Base-by-base conservation (phyloP, 2,329 filamentous ascomycete species). In the Escovopsis sp. region DNA sequence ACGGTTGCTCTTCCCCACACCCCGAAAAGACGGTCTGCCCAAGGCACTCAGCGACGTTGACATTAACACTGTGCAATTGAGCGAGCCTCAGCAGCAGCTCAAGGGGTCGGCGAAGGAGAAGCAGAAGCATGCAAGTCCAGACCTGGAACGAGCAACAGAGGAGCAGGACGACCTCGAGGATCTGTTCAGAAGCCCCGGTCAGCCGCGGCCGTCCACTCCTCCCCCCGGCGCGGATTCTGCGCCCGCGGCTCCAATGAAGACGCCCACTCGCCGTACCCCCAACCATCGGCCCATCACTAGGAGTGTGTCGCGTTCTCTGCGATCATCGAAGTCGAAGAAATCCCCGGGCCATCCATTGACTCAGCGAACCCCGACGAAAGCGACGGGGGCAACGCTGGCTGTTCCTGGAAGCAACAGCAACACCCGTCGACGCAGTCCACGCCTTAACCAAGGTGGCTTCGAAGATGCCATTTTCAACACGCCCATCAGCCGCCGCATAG, bases 1-100 rank as follows among this genome's bases (percentile, higher is more conserved):
- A 45, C 71, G 85, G 44, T 60, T 88, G 2, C 67, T 91, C 1
- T 91, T 91, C 53, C 81, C 84, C 1, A 87, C 82, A 0, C 84
- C 84, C 2, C 71, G 78, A 35, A 81, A 81, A 48, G 72, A 76
- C 27, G 74, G 71, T 31, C 67, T 74, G 37, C 62, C 70, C 1
- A 84, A 77, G 54, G 70, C 74, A 16, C 65, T 84, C 2, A 70
- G 72, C 39, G 74, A 79, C 50, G 57, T 75, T 34, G 60, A 67
- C 12, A 62, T 70, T 13, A 79, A 79, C 49, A 55, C 68, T 40
- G 62, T 72, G 35, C 65, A 69, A 45, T 63, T 65, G 4, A 54
- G 61, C 3, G 62, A 64, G 20, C 55, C 55, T 30, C 56, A 59
- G 30, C 56, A 56, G 16, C 50, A 56, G 14, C 20, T 20, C 2